Conservation (phyloP, 352 stramenopile genomes). For the Pythium guiyangense region DNA sequence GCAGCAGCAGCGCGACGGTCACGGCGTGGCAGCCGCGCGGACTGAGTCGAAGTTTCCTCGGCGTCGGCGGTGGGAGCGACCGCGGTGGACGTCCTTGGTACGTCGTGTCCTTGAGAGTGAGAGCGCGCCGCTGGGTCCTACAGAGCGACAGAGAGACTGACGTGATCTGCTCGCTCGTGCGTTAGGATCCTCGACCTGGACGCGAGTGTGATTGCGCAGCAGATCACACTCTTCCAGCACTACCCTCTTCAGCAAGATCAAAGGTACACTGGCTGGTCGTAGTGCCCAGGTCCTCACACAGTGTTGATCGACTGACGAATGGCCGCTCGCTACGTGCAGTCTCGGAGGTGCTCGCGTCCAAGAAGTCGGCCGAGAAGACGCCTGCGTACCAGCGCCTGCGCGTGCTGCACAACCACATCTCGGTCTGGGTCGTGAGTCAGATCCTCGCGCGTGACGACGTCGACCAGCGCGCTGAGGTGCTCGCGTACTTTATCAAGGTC, state of each 20-base stretch:
- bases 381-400: conserved; percentile 79
- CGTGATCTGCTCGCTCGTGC: too few relatives aligned
- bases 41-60: conserved; percentile 27
- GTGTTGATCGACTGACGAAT: not conserved
- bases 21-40: conserved; percentile 52
- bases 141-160: too few relatives aligned
- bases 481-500: conserved; percentile 84
- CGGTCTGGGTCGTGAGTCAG: conserved; percentile 81
- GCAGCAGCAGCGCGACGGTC: conserved; percentile 12
- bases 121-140: not conserved
- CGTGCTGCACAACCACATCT: conserved; percentile 84
- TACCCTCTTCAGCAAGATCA: conserved; percentile 86
- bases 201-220: conserved; percentile 69
- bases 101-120: conserved; percentile 7
- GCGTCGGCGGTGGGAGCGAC: conserved; percentile 8
- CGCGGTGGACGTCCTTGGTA: conserved; percentile 52
- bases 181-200: conserved; percentile 74
- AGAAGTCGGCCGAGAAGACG: conserved; percentile 71
- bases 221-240: conserved; percentile 85
- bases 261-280: conserved; percentile 21
- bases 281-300: not conserved
- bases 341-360: conserved; percentile 72
- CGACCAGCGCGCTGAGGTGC: conserved; percentile 73
- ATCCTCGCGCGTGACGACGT: conserved; percentile 73
- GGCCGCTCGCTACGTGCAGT: conserved; percentile 24